Evolutionary conservation across 768 basidiomycete species (phyloP).

Genomic region (Hemileccinum impolitum): DNA sequence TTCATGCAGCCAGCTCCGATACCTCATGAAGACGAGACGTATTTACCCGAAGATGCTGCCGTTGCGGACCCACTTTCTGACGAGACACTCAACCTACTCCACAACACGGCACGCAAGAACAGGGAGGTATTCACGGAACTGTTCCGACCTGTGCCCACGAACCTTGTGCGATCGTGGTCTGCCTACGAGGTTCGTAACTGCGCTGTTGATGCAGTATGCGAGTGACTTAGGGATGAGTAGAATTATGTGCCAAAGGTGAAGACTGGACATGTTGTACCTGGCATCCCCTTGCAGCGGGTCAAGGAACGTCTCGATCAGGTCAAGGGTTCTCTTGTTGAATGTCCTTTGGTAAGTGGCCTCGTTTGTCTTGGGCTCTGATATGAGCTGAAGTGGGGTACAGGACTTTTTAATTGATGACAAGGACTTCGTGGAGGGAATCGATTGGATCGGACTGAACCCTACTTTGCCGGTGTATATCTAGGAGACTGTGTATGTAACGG

Average conservation of each 20-base stretch:
- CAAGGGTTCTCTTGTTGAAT: conserved; percentile 71
- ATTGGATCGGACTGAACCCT: conserved; percentile 74
- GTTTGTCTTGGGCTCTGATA: neutral
- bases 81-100: conserved; percentile 57
- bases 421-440: conserved; percentile 62
- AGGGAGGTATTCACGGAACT: conserved; percentile 82
- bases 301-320: conserved; percentile 74
- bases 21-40: conserved; percentile 65
- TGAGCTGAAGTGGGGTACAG: conserved; percentile 35
- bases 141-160: conserved; percentile 84
- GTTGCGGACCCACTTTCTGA: conserved; percentile 80
- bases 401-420: conserved; percentile 84
- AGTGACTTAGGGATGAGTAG: conserved; percentile 36
- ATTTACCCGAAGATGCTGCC: conserved; percentile 50
- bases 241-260: conserved; percentile 72
- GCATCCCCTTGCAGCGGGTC: conserved; percentile 60
- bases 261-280: conserved; percentile 77
- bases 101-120: conserved; percentile 71
- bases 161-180: conserved; percentile 74
- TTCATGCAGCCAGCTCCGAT: conserved; percentile 82
- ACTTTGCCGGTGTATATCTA: conserved; percentile 78
- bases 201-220: neutral
- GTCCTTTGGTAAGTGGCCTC: conserved; percentile 54
- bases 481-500: conserved; percentile 6
- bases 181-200: conserved; percentile 63